These are phyloP conservation scores for Tetrahymena thermophila DNA, from an alignment of 73 alveolate genomes.

Conservation along the genomic window DNA sequence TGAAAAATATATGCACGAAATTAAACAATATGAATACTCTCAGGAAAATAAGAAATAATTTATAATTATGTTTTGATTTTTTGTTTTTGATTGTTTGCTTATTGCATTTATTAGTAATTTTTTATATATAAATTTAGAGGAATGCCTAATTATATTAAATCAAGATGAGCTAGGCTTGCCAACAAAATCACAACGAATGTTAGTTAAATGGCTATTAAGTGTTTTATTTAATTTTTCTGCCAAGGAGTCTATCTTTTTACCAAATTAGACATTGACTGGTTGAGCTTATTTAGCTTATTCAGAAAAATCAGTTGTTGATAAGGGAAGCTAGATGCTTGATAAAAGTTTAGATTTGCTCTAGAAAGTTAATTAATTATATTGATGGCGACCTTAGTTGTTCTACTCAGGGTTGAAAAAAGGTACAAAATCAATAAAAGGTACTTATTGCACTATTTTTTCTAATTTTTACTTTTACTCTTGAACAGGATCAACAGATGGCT, in stretches of 20 bases:
- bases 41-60: neutral
- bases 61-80: too few species aligned
- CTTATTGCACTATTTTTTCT: neutral
- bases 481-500: neutral
- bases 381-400: neutral
- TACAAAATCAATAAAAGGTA: neutral
- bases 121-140: neutral
- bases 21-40: neutral
- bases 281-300: neutral
- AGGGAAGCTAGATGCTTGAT: neutral
- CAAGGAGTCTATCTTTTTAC: neutral
- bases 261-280: neutral
- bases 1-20: neutral
- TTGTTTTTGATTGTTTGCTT: too few species aligned
- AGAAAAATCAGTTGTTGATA: neutral
- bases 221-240: neutral
- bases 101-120: neutral
- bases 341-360: neutral
- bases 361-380: neutral
- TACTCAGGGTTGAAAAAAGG: neutral
- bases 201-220: neutral
- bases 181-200: neutral
- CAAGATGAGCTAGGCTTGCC: neutral
- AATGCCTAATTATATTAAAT: neutral
- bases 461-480: neutral